Base-by-base conservation (phyloP, 768 basidiomycete species). In the Panellus pusillus region DNA sequence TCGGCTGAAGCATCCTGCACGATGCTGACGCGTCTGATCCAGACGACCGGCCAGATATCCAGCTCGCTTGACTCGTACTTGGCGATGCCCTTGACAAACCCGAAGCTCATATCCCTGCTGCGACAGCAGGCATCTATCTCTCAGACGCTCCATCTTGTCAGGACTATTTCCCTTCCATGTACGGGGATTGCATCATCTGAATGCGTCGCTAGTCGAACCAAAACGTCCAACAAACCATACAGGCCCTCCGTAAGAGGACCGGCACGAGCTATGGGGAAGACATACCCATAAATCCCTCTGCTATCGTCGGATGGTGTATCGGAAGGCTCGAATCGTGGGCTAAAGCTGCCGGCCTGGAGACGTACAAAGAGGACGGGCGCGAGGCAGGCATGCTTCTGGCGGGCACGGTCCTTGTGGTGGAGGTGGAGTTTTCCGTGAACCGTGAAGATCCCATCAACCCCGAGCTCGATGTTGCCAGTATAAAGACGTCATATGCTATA, bases 371-470 rank as follows among this genome's bases (percentile, higher is more conserved):
- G 57, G 77, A 81, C 42, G 70, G 70, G 17, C 74, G 74, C 35
- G 78, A 77, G 54, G 79, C 78, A 14, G 72, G 72, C 20, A 71
- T 89, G 36, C 78, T 86, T 17, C 77, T 91, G 35, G 90, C 83
- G 4, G 90, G 90, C 2, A 89, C 89, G 66, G 83, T 90, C n/a
- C 72, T 92, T 9, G 89, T 91, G 31, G 70, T 91, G 49, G 90
- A 92, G 65, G 76, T 91, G 54, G 85, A 89, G 60, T 79, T 92
- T 57, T 63, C 72, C 13, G 66, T 84, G 52, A 71, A 79, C 54
- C 71, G 67, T 19, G 64, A 65, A 11, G 65, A 77, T 41, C 65
- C 72, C 0, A 57, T 63, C 14, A 64, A 64, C 17, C 76, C 80
- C 4, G 66, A 55, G 12, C 62, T 84, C 20, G 68, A 67, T 18